Evolutionary conservation across 495 filamentous ascomycete genomes (phyloP), one percentile per base, ranked within the genome.

Genomic region (Xylaria flabelliformis): DNA sequence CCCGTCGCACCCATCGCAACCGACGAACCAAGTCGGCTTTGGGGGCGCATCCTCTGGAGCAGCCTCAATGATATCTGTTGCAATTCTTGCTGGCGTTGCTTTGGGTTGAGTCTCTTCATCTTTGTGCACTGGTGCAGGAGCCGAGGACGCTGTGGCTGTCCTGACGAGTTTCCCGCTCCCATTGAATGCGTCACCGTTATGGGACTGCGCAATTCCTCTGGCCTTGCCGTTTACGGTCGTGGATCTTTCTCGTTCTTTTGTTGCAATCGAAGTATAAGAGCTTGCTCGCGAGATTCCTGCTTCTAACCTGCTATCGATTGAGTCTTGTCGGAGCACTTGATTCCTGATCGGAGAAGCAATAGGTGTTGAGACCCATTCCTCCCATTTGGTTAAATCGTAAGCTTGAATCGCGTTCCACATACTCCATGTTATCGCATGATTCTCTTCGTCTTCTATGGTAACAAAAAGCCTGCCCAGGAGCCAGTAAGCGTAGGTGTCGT

Each of bases 401-500:
- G 71, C 41, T 24, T 80, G 72, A 0, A 58, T 24, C 72, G 73
- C 44, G 71, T 81, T 73, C 65, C 77, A 59, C 70, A 78, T 48
- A 21, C 70, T 62, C 73, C 73, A 77, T 10, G 59, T 51, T 46
- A 77, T 80, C 2, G 55, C 63, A 1, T 72, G 74, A 59, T 79
- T 78, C 15, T 71, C 55, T 8, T 69, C 72, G 24, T 82, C 81
- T 17, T 75, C 75, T 24, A 82, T 39, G 0, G 74, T 76, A 1
- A 76, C 69, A 26, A 82, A 76, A 5, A 80, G 71, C 19, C 73
- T 71, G 0, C 77, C 69, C 0, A 85, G 70, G 0, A 79, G 62
- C 69, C 73, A 73, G 48, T 80, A 83, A 1, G 80, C 84, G 13
- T 75, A 74, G 67, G 78, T 81, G 66, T 85, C 84, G 51, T 85